phyloP scores from a whole-genome alignment of 83 land plant species.

The Thuja plicata region DNA sequence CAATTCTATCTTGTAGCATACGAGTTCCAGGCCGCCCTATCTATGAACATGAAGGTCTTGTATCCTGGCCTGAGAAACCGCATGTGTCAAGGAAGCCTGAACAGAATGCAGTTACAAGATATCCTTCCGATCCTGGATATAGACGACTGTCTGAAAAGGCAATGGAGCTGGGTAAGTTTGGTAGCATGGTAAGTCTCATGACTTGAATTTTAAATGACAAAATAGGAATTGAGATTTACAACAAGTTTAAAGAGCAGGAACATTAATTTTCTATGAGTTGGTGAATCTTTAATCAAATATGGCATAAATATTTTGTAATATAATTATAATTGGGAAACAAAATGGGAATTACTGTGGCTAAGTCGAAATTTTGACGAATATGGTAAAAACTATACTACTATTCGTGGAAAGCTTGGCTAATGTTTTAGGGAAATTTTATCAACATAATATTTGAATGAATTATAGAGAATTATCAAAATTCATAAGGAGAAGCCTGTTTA shows the following conservation, averaged over 20 bases:
- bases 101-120: constrained; percentile 10
- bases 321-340: background rate
- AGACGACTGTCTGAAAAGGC: constrained; percentile 40
- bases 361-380: background rate
- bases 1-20: constrained; percentile 25
- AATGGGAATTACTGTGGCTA: background rate
- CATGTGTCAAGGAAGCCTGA: constrained; percentile 14
- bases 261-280: background rate
- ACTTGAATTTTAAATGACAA: background rate
- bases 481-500: background rate
- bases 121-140: constrained; percentile 6
- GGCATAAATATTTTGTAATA: background rate
- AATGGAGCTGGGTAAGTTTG: constrained; percentile 62
- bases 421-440: background rate
- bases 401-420: background rate
- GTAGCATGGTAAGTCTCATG: constrained; percentile 55
- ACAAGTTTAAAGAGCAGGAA: background rate
- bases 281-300: background rate
- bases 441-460: background rate
- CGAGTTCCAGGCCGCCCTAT: constrained; percentile 32
- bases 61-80: constrained; percentile 65
- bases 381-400: background rate
- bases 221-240: background rate
- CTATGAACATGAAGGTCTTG: constrained; percentile 50
- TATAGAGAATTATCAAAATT: background rate